Evolutionary conservation across 306 rosid genomes (phyloP), one percentile per base, ranked within the genome.

Genomic region (Senna siamea): DNA sequence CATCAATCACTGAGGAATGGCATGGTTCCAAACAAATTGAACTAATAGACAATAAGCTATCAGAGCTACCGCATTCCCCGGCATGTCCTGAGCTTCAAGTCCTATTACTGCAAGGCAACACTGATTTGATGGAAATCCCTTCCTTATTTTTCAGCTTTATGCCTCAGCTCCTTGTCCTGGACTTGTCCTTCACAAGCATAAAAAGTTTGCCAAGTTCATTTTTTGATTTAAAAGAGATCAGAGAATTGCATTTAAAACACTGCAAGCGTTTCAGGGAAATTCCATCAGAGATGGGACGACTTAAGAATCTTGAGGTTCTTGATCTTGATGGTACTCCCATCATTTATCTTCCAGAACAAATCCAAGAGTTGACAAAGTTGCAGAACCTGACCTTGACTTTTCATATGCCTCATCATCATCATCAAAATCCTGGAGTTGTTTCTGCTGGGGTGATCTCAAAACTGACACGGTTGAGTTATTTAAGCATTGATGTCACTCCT

Each of bases 171-270:
- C 20, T 2, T 2, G 13, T 5, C 22, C 10, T 74, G 9, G 61
- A 74, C 55, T 64, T 74, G 11, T 74, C 78, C 2, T 51, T 18
- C 54, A 64, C 78, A 1, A 44, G 72, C 13, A 4, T 74, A 2
- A 17, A 12, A 3, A 26, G 18, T 8, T 7, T 62, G 51, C 78
- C 72, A 0, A 7, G 4, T 5, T 75, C 73, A 2, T 0, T 65
- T 41, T 2, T 17, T 8, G 8, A 7, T 5, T 75, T 75, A n/a
- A 52, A 6, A 1, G 3, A 6, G 20, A 38, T 70, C 2, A 6
- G 26, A 35, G 40, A 38, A 1, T 0, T 70, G 10, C 2, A 7
- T 70, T 6, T 37, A 1, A 37, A 17, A 13, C 14, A 22, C 0
- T 70, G 74, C 14, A 10, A 37, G 47, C 32, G 9, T 26, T 53